These are phyloP conservation scores for Henckelia pumila DNA, from an alignment of 257 asterid genomes.

Conservation along the genomic window DNA sequence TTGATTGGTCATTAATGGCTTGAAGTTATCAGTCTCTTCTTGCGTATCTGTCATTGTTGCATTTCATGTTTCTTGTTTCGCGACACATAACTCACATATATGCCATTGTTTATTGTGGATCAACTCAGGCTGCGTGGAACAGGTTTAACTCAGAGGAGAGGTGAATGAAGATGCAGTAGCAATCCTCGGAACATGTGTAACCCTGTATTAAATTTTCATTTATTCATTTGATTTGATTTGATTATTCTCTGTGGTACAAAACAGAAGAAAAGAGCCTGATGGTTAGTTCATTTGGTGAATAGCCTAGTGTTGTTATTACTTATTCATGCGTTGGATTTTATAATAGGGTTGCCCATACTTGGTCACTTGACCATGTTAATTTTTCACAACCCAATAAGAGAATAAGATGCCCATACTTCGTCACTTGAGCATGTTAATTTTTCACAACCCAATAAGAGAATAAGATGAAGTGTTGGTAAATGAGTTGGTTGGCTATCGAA, in stretches of 20 bases:
- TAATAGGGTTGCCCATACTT: background rate
- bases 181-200: background rate
- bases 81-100: background rate
- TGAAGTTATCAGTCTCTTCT: background rate
- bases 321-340: background rate
- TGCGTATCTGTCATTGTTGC: background rate
- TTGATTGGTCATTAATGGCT: background rate
- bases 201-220: background rate
- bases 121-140: constrained; percentile 91
- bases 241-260: background rate
- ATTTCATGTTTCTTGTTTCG: constrained; percentile 6
- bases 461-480: no score
- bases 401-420: background rate
- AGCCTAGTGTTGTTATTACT: background rate
- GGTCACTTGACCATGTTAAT: no score
- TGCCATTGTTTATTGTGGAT: constrained; percentile 19
- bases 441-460: no score
- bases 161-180: constrained; percentile 35
- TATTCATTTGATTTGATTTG: background rate
- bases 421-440: no score
- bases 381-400: no score
- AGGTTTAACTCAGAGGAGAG: constrained; percentile 92
- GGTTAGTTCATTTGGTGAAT: no score
- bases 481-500: no score
- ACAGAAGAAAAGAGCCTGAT: background rate